Base-by-base conservation (phyloP, 2,329 filamentous ascomycete genomes). In the Aspergillus brunneoviolaceus region DNA sequence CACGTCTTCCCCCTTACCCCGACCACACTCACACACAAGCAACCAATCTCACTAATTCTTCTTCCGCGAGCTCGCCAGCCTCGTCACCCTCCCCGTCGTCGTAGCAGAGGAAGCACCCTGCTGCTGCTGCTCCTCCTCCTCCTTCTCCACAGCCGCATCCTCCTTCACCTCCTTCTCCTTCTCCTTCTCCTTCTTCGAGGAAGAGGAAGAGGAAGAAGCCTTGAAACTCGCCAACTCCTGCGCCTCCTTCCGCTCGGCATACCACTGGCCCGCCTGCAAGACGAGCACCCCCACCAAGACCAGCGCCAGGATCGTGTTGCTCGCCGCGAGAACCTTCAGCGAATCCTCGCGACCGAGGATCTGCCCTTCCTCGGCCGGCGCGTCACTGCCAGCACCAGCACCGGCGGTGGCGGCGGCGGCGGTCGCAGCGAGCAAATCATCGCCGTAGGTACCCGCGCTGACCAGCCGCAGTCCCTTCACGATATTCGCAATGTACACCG, bases 211-310 rank as follows among this genome's bases (percentile, higher is more conserved):
- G 21, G 49, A 27, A 27, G 49, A 1, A 1, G 11, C 1, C 42
- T 49, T 59, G 49, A 89, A 82, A 73, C 86, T 84, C 71, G 85
- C 86, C 58, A 85, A 82, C 76, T 97, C 93, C 74, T 93, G 89
- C 71, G 84, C 84, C 77, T 98, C 93, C 80, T 96, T 96, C 73
- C 91, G 85, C 84, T 98, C 93, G 27, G 95, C 95, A 80, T 99
- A 99, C 95, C 94, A 98, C 84, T 98, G 92, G 11, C 95, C 95
- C 21, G 92, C 92, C 85, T 99, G 95, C 72, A 99, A 79, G 35
- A 97, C 91, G 65, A 99, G 76, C 10, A 99, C 91, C 5, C 95
- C 95, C 3, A 98, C 88, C 56, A 99, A 79, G 31, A 99, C 92
- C 49, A 99, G 84, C 39, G 94, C 95, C 59, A 98, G 79, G 73